Base-by-base conservation (phyloP, 139 green algal species). In the Chlorokybus atmophyticus region DNA sequence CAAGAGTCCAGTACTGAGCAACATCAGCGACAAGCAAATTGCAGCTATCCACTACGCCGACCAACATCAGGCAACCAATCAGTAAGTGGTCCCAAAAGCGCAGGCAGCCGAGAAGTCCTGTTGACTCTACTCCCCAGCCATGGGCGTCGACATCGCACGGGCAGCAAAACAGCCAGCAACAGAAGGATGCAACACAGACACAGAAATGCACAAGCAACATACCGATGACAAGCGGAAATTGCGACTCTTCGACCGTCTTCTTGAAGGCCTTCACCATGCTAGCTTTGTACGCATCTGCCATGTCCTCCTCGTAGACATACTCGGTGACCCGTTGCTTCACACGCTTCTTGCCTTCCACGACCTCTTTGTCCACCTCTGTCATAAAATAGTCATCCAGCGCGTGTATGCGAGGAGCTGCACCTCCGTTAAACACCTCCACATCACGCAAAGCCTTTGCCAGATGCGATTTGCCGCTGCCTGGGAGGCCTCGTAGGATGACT, bases 331-430 rank as follows among this genome's bases (percentile, higher is more conserved):
- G 57, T 29, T 74, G 40, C 39, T 64, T 75, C 1, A 62, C 58
- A 24, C 59, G 32, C 26, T 57, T 58, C 55, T 41, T 52, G 4
- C 38, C 57, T 75, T 25, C 26, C 8, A 23, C 4, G 29, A 62
- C 55, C 35, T 57, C 38, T 26, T 58, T 58, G 6, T 58, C 51
- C 30, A 59, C 57, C 41, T 64, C 44, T 6, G 21, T 27, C 66
- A 87, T 75, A 66, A 88, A 93, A 75, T 93, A 93, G 57, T 91
- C 82, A 38, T 93, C 85, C 0, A 93, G 68, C 60, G 75, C 76
- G 52, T 82, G 75, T n/a, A 90, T 75, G 2, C 82, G 62, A 0
- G 85, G 82, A 23, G 77, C 55, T 17, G 76, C 50, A 6, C 63
- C 76, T 0, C 79, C 75, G 3, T 73, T 44, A 29, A 75, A 67